Evolutionary conservation across 2,329 filamentous ascomycete species (phyloP).

Genomic region (Aureobasidium leucospermi): DNA sequence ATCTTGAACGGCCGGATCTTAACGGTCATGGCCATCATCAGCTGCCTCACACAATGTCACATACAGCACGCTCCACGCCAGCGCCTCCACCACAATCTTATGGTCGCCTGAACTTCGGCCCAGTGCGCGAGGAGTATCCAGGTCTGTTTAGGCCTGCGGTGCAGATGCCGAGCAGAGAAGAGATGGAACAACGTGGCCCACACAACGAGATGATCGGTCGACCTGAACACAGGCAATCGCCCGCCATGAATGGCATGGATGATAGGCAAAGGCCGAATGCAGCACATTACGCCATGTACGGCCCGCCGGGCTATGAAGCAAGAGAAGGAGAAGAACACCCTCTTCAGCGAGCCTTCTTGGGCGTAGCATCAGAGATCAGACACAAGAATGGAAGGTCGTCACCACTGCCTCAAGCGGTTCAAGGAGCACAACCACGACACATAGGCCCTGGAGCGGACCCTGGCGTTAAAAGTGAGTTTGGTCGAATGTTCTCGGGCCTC

Average conservation of each 20-base stretch:
- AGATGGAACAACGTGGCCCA: conserved; percentile 7
- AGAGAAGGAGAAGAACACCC: conserved; percentile 15
- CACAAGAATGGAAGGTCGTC: conserved; percentile 79
- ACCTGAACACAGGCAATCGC: conserved; percentile 5
- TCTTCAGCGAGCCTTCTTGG: conserved; percentile 58
- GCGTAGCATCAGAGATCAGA: conserved; percentile 63
- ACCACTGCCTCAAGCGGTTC: conserved; percentile 85
- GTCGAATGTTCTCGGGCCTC: conserved; percentile 92
- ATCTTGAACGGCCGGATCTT: not conserved
- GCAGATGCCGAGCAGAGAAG: conserved; percentile 3
- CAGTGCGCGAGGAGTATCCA: conserved; percentile 25
- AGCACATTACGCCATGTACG: conserved; percentile 3
- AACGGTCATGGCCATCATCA: not conserved
- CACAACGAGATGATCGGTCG: conserved; percentile 4
- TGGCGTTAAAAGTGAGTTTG: conserved; percentile 90
- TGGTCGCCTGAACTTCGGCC: conserved; percentile 20
- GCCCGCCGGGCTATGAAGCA: conserved; percentile 2
- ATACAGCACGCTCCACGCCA: conserved; percentile 11
- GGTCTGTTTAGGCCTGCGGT: conserved; percentile 23
- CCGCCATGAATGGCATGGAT: conserved; percentile 2
- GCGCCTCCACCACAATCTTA: conserved; percentile 12
- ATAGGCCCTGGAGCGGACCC: conserved; percentile 74
- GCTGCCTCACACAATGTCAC: not conserved
- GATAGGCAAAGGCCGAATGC: not conserved
- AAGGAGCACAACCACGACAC: conserved; percentile 77